Evolutionary conservation across 1,284 basidiomycete species (phyloP).

Genomic region (Entoloma clypeatum): DNA sequence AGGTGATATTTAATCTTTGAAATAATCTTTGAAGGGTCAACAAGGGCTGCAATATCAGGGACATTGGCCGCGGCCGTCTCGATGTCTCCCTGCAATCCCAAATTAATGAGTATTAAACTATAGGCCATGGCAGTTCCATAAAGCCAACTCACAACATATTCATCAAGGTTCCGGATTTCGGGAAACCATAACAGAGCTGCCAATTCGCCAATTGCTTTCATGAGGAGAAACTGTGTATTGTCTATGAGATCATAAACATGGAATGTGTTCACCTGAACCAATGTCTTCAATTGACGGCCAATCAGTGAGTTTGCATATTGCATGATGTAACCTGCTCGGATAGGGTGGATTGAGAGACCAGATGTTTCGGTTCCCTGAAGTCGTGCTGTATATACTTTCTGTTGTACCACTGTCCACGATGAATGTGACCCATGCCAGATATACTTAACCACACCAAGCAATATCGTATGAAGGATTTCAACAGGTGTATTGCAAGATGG

Average conservation of each 20-base stretch:
- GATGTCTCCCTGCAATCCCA: conserved; percentile 29
- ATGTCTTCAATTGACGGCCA: conserved; percentile 38
- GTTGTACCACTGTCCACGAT: conserved; percentile 19
- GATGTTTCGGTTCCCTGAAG: conserved; percentile 27
- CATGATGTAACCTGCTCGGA: conserved; percentile 34
- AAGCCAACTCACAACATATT: conserved; percentile 27
- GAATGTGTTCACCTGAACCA: conserved; percentile 33
- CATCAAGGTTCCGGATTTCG: conserved; percentile 32
- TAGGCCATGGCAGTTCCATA: no score
- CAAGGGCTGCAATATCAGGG: conserved; percentile 25
- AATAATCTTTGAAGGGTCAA: conserved; percentile 32
- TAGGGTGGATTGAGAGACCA: conserved; percentile 31
- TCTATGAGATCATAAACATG: conserved; percentile 29
- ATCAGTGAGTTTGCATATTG: conserved; percentile 37
- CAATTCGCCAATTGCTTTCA: conserved; percentile 29
- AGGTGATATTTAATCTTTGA: conserved; percentile 36
- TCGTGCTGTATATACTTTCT: conserved; percentile 22
- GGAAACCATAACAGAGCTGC: conserved; percentile 31
- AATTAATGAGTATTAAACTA: no score
- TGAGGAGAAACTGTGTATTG: conserved; percentile 18
- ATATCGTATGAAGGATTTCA: conserved; percentile 36
- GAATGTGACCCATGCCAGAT: conserved; percentile 29
- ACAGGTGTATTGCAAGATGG: conserved; percentile 33
- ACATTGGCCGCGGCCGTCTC: conserved; percentile 29
- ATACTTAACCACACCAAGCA: conserved; percentile 38